Evolutionary conservation across 2,329 filamentous ascomycete genomes (phyloP).

Genomic region (Uncinocarpus reesii): DNA sequence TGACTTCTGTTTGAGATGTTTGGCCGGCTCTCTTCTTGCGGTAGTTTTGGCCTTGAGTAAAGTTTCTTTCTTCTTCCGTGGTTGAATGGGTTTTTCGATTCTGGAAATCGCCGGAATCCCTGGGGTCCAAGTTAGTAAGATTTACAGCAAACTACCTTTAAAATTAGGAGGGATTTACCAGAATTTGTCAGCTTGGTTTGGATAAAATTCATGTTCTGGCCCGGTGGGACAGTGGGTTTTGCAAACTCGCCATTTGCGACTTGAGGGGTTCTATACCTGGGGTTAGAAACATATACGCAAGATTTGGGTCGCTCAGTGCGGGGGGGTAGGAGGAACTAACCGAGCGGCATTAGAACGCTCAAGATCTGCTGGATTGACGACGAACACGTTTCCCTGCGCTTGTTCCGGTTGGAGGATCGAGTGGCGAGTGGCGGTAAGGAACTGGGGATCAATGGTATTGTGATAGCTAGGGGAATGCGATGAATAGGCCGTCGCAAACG

Average conservation of each 20-base stretch:
- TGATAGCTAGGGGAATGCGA: slow-evolving; percentile 22
- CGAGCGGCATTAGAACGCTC: slow-evolving; percentile 10
- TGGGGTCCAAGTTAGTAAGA: background rate
- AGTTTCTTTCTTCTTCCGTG: slow-evolving; percentile 14
- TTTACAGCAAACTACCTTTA: background rate
- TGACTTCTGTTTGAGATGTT: slow-evolving; percentile 28
- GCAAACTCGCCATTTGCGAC: background rate
- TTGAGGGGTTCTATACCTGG: background rate
- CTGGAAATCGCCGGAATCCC: slow-evolving; percentile 9
- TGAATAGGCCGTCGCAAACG: slow-evolving; percentile 26
- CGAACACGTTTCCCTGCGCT: slow-evolving; percentile 12
- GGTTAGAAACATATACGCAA: background rate
- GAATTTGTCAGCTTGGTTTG: background rate
- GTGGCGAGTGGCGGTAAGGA: slow-evolving; percentile 24
- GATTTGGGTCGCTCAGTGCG: background rate
- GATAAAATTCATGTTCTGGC: background rate
- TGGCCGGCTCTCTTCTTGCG: slow-evolving; percentile 20
- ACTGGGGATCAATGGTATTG: slow-evolving; percentile 34
- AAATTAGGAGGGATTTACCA: background rate
- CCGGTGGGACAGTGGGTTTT: background rate
- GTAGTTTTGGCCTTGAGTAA: slow-evolving; percentile 7
- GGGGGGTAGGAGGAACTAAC: slow-evolving; percentile 1
- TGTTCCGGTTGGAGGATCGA: slow-evolving; percentile 12
- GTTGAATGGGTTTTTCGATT: slow-evolving; percentile 14
- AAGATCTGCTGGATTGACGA: slow-evolving; percentile 18